Conservation (phyloP, 1,284 basidiomycete species). For the Malassezia yamatoensis region DNA sequence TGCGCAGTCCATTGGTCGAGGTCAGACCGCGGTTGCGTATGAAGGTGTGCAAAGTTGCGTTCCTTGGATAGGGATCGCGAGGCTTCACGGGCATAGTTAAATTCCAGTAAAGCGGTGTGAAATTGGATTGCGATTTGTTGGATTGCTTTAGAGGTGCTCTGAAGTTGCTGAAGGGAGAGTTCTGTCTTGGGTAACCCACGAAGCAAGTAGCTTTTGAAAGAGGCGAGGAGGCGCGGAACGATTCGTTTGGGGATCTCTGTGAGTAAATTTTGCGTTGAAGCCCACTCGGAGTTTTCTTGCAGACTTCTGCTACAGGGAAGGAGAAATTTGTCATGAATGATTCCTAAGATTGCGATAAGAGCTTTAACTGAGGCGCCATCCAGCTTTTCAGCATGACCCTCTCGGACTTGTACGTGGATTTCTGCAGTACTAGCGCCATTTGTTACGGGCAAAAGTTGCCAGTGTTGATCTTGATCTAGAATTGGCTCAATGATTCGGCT, state of each 20-base stretch:
- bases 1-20: constrained; percentile 4
- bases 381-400: too few species aligned
- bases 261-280: background rate
- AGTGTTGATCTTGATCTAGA: background rate
- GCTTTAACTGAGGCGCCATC: too few species aligned
- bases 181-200: background rate
- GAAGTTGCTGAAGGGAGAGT: background rate
- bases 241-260: background rate
- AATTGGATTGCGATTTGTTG: background rate
- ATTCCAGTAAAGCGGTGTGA: background rate
- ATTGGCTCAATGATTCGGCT: background rate
- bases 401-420: too few species aligned
- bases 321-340: too few species aligned
- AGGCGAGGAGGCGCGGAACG: background rate
- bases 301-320: too few species aligned
- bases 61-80: background rate
- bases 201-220: background rate
- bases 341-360: too few species aligned
- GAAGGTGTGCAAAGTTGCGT: background rate
- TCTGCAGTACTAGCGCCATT: too few species aligned
- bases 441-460: too few species aligned
- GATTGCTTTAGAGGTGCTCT: background rate
- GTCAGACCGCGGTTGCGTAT: constrained; percentile 7
- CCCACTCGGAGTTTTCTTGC: background rate
- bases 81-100: background rate